A percentile compares a stretch with the other conserved stretches of the same genome.
phyloP scores from a whole-genome alignment of 495 filamentous ascomycete genomes.

The Aspergillus saccharolyticus region DNA sequence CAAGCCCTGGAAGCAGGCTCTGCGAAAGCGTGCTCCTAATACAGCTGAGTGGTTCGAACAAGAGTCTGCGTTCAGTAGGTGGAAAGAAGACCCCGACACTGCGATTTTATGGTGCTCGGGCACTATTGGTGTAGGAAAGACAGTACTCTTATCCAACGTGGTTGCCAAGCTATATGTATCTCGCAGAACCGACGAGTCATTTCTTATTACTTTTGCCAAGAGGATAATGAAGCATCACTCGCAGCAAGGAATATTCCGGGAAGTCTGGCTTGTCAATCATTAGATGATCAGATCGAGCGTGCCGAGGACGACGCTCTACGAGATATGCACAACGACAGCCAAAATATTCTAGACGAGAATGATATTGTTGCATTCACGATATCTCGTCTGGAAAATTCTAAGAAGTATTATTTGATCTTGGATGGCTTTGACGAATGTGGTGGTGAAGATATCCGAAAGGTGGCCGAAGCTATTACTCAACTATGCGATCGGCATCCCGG shows the following conservation, averaged over 20 bases:
- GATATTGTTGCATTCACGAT: not conserved
- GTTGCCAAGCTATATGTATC: constrained; percentile 13
- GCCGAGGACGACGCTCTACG: not conserved
- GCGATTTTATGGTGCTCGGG: constrained; percentile 25
- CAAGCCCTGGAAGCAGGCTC: not conserved
- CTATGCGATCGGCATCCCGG: not conserved
- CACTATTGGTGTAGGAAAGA: constrained; percentile 27
- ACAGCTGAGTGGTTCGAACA: not conserved
- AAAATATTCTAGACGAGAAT: not conserved
- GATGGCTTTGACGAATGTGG: not conserved
- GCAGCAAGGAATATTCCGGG: not conserved
- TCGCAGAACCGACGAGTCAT: not conserved
- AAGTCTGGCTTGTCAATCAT: not conserved
- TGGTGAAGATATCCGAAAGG: not conserved
- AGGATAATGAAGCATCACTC: not conserved
- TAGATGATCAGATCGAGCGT: not conserved
- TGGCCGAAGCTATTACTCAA: not conserved
- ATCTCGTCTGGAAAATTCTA: not conserved
- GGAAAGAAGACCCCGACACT: not conserved
- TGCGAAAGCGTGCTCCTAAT: not conserved
- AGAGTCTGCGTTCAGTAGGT: not conserved
- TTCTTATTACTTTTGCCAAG: not conserved
- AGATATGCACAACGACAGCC: not conserved
- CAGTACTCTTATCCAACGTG: constrained; percentile 22
- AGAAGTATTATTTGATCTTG: not conserved